Base-by-base conservation (phyloP, 192 early-diverging fungal genomes). In the Jimgerdemannia lactiflua region DNA sequence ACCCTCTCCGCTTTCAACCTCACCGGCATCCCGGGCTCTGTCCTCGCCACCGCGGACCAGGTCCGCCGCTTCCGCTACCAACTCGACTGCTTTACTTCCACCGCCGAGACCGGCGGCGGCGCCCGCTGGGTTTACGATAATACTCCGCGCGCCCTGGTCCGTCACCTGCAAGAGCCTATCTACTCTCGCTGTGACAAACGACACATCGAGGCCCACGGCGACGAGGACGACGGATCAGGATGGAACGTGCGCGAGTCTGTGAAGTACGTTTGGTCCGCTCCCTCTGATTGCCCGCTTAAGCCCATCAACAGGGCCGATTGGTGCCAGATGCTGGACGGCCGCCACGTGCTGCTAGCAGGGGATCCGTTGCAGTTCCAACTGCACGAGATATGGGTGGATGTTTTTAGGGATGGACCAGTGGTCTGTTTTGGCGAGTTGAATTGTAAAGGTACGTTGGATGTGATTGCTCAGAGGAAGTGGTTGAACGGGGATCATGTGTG, bases 401-500 rank as follows among this genome's bases (percentile, higher is more conserved):
- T 82, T 66, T 83, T 89, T 72, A 78, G 86, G 59, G 86, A 89
- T 44, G 84, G 80, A 3, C 84, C 85, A 3, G 81, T 81, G 43
- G 80, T 80, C n/a, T 88, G 88, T 54, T 89, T 85, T 77, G 88
- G 88, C 4, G 86, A 88, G 68, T 41, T 83, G 10, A 78, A 81
- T 43, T 89, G 86, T 71, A 84, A 86, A 76, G 80, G 80, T 82
- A 75, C 49, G 49, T 59, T 59, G 49, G 49, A 0, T 59, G 49
- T 59, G 49, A 14, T 59, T 59, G 49, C 49, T 29, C 29, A 29
- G 29, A 29, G 29, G 29, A 29, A 29, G 29, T 1, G 29, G n/a
- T n/a, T n/a, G n/a, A n/a, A n/a, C n/a, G n/a, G n/a, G 29, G 29
- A 29, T 29, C 29, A 1, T 29, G 29, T 29, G 29, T 29, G 29